Evolutionary conservation across 1,284 basidiomycete genomes (phyloP).

Genomic region (Cerrena zonata): DNA sequence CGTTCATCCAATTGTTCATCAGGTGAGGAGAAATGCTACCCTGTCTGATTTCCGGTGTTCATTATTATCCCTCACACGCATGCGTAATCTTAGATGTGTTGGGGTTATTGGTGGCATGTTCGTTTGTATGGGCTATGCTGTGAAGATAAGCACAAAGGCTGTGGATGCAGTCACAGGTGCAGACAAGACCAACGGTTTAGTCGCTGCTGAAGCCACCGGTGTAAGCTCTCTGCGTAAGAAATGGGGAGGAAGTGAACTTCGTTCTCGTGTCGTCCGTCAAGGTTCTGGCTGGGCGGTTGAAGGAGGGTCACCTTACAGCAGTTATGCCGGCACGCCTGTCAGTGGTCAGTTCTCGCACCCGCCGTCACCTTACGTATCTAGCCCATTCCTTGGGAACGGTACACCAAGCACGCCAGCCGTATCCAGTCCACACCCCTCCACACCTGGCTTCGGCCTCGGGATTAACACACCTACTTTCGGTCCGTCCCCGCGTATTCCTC

Average conservation of each 20-base stretch:
- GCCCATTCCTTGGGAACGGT: conserved; percentile 6
- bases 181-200: conserved; percentile 50
- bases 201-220: conserved; percentile 57
- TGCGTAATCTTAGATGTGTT: conserved; percentile 41
- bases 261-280: conserved; percentile 38
- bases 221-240: conserved; percentile 42
- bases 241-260: conserved; percentile 42
- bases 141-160: conserved; percentile 61
- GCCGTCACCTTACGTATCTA: conserved; percentile 27
- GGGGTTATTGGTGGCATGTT: conserved; percentile 81
- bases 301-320: conserved; percentile 33
- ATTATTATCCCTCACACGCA: background rate
- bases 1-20: conserved; percentile 77
- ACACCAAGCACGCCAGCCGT: conserved; percentile 9
- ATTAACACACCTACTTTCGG: conserved; percentile 23
- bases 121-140: conserved; percentile 73
- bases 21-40: conserved; percentile 39
- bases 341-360: conserved; percentile 31
- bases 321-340: conserved; percentile 35
- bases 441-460: conserved; percentile 30
- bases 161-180: conserved; percentile 63
- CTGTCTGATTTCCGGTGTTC: background rate
- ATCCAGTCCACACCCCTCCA: conserved; percentile 25
- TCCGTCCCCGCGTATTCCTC: conserved; percentile 13
- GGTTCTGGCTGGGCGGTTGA: conserved; percentile 43